phyloP scores from a whole-genome alignment of 352 stramenopile species.

The Phytophthora pini region DNA sequence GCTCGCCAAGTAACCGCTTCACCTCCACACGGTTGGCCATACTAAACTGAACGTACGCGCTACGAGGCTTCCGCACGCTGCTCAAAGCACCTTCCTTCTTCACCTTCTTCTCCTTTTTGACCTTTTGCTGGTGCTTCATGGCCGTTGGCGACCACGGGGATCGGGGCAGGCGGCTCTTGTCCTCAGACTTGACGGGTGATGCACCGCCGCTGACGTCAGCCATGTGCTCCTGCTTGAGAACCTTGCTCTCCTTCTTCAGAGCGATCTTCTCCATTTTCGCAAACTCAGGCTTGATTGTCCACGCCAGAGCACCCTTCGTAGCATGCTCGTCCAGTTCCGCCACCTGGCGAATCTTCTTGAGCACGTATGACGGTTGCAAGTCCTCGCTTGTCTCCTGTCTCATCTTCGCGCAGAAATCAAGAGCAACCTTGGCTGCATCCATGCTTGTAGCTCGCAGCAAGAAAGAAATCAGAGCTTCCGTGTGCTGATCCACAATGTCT shows the following conservation, averaged over 20 bases:
- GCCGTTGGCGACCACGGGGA: conserved; percentile 71
- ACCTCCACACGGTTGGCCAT: conserved; percentile 67
- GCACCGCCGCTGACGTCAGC: conserved; percentile 36
- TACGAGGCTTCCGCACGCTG: conserved; percentile 56
- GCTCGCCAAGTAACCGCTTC: conserved; percentile 44
- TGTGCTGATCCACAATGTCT: conserved; percentile 66
- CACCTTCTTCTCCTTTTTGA: conserved; percentile 63
- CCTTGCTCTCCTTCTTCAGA: conserved; percentile 53
- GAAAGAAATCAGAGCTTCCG: conserved; percentile 65
- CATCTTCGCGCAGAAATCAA: conserved; percentile 72
- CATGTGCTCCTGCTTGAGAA: conserved; percentile 54
- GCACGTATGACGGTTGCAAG: conserved; percentile 65
- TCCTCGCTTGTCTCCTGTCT: conserved; percentile 46
- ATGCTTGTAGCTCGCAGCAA: conserved; percentile 58
- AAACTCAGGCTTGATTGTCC: conserved; percentile 61
- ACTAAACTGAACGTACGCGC: conserved; percentile 76
- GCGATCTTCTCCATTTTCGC: conserved; percentile 31
- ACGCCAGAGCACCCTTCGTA: conserved; percentile 55
- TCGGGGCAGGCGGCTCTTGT: conserved; percentile 51
- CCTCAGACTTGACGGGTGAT: conserved; percentile 37
- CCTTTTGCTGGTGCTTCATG: conserved; percentile 68
- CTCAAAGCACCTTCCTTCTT: conserved; percentile 40
- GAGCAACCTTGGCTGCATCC: conserved; percentile 70
- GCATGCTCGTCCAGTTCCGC: conserved; percentile 56
- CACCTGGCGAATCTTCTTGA: conserved; percentile 79